Base-by-base conservation (phyloP, 208 protist genomes). In the Leishmania arabica region DNA sequence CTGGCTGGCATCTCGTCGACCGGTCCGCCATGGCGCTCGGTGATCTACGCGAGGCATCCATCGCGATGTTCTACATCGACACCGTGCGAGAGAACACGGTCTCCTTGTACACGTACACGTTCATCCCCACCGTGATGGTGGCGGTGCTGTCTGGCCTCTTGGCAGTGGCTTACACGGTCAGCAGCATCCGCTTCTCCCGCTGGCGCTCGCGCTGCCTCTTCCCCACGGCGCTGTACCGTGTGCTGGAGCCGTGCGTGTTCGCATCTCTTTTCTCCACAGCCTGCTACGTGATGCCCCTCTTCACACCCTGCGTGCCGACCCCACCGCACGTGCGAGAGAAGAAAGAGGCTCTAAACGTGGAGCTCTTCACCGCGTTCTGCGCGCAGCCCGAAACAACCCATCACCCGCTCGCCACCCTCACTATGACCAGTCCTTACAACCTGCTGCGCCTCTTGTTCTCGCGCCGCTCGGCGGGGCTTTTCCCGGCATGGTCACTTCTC, bases 121-220 rank as follows among this genome's bases (percentile, higher is more conserved):
- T 98, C 66, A 60, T 95, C 40, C 84, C 92, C 8, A 90, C 92
- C 27, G 56, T 95, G 40, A 71, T 93, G 19, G 88, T 95, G 34
- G 92, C 93, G n/a, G 78, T 91, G 31, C 54, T 79, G 15, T 86
- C 91, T 11, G 95, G 85, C 4, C 40, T 95, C 37, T 76, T 95
- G 40, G 90, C 92, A 24, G 91, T 93, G 5, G 71, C 79, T 8
- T 98, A 95, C 86, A 97, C 85, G 7, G 78, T 92, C n/a, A 81
- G 84, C 81, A 96, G 93, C 85, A 78, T 95, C 3, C 85, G 82
- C 72, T 88, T 97, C 69, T 86, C 83, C 1, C 89, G 88, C 21
- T 97, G 86, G 85, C 88, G 90, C 19, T 87, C 80, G 68, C 85
- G 83, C 51, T 71, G 81, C 58, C 80, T 91, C 51, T 94, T 89